A percentile compares a stretch with the other conserved stretches of the same genome.
These are phyloP conservation scores for Penicillium sumatraense DNA, from an alignment of 2,329 filamentous ascomycete species.

Conservation along the genomic window DNA sequence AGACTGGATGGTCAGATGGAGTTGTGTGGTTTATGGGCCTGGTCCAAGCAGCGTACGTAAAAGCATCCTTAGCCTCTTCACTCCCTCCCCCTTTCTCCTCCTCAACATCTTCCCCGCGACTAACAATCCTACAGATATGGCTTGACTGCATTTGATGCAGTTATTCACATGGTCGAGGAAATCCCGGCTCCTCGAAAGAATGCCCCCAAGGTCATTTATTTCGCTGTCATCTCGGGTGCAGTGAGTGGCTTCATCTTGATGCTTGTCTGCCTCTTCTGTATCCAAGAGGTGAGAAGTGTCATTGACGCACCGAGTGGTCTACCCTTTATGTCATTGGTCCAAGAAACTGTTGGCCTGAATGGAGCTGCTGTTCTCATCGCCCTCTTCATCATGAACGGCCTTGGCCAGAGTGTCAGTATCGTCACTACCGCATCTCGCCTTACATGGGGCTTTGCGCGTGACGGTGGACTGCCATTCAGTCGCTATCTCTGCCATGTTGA, in stretches of 20 bases:
- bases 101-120: background rate
- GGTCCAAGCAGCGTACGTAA: slow-evolving; percentile 52
- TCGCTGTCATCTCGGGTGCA: slow-evolving; percentile 54
- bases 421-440: slow-evolving; percentile 57
- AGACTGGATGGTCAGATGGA: slow-evolving; percentile 57
- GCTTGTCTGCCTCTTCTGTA: slow-evolving; percentile 56
- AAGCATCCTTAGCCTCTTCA: background rate
- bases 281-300: slow-evolving; percentile 50
- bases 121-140: slow-evolving; percentile 44
- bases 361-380: slow-evolving; percentile 55
- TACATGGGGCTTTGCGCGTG: slow-evolving; percentile 59
- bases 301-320: slow-evolving; percentile 43
- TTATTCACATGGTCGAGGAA: slow-evolving; percentile 63
- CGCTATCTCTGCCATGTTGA: slow-evolving; percentile 51
- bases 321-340: slow-evolving; percentile 55
- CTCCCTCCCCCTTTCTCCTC: no score
- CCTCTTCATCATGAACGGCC: slow-evolving; percentile 59
- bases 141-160: slow-evolving; percentile 61
- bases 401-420: slow-evolving; percentile 58
- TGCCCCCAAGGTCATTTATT: slow-evolving; percentile 57
- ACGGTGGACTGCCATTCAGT: slow-evolving; percentile 53
- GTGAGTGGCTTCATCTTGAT: slow-evolving; percentile 56
- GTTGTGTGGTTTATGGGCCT: slow-evolving; percentile 63
- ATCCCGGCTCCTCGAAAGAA: slow-evolving; percentile 58
- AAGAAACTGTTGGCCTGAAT: slow-evolving; percentile 41